These are phyloP conservation scores for Arabis alpina DNA, from an alignment of 345 rosid genomes.

Conservation along the genomic window DNA sequence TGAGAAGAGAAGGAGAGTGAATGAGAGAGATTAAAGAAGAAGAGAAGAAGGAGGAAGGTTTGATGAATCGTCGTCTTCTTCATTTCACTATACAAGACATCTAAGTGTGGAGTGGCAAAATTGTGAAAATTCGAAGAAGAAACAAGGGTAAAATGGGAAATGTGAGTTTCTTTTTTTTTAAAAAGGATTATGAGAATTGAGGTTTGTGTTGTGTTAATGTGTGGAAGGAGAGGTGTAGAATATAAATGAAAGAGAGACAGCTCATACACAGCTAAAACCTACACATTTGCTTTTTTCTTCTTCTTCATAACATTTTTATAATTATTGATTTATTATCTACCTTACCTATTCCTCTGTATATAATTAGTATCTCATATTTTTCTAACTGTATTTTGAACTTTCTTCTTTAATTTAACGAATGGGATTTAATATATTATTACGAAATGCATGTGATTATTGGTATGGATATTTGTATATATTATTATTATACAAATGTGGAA, in stretches of 20 bases:
- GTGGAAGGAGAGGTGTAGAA: constrained; percentile 5
- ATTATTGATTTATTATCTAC: neutral
- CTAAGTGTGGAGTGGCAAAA: constrained; percentile 42
- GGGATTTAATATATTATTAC: neutral
- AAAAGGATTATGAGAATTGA: constrained; percentile 38
- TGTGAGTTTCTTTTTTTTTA: neutral
- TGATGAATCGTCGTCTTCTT: constrained; percentile 54
- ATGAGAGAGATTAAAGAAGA: constrained; percentile 29
- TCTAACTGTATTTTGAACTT: neutral
- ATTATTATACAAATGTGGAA: neutral
- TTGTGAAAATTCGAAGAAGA: constrained; percentile 22
- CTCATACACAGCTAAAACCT: constrained; percentile 81
- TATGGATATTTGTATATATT: neutral
- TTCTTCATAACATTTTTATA: neutral
- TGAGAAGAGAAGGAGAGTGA: constrained; percentile 44
- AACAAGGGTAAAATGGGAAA: constrained; percentile 25
- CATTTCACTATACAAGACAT: constrained; percentile 84
- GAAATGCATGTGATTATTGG: constrained; percentile 17
- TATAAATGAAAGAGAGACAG: constrained; percentile 55
- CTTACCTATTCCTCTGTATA: neutral
- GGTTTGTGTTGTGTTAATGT: constrained; percentile 36
- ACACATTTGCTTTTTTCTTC: neutral
- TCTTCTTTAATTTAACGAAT: neutral
- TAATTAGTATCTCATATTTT: neutral
- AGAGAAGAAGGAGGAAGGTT: constrained; percentile 34